These are phyloP conservation scores for Hymenoscyphus linearis DNA, from an alignment of 2,329 filamentous ascomycete species.

Conservation along the genomic window DNA sequence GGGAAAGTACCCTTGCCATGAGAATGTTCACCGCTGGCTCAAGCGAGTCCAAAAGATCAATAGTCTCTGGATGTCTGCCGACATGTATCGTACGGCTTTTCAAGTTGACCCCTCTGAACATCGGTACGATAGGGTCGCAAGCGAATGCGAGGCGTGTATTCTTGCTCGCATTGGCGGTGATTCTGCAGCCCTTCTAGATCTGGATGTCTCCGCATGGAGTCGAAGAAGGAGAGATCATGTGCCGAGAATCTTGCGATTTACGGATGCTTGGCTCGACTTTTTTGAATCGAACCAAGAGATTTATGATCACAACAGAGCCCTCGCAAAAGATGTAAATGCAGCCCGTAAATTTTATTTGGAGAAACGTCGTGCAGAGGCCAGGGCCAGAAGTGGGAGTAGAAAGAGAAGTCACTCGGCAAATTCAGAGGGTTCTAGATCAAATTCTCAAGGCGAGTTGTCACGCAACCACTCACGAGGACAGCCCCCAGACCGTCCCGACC, in stretches of 20 bases:
- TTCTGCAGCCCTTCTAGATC: slow-evolving; percentile 37
- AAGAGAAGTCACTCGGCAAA: background rate
- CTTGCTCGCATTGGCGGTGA: slow-evolving; percentile 43
- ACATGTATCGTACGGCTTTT: slow-evolving; percentile 35
- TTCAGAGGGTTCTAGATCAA: background rate
- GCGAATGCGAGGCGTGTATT: slow-evolving; percentile 48
- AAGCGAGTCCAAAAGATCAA: slow-evolving; percentile 17
- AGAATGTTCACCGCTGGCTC: slow-evolving; percentile 8
- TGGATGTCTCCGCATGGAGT: slow-evolving; percentile 40
- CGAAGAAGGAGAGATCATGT: background rate
- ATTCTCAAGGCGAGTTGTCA: background rate
- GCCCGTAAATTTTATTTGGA: background rate
- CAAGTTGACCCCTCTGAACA: slow-evolving; percentile 27
- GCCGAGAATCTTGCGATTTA: background rate
- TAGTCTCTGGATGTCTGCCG: slow-evolving; percentile 32
- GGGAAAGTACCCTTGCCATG: slow-evolving; percentile 14
- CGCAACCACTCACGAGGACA: background rate
- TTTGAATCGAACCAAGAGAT: background rate
- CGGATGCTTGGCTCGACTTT: background rate
- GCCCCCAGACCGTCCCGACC: too few relatives aligned
- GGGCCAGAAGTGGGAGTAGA: background rate
- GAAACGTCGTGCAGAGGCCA: background rate
- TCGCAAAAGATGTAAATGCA: slow-evolving; percentile 2
- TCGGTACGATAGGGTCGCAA: slow-evolving; percentile 28
- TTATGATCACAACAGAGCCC: background rate